These are phyloP conservation scores for Sarocladium strictum DNA, from an alignment of 2,329 filamentous ascomycete species.

Conservation along the genomic window DNA sequence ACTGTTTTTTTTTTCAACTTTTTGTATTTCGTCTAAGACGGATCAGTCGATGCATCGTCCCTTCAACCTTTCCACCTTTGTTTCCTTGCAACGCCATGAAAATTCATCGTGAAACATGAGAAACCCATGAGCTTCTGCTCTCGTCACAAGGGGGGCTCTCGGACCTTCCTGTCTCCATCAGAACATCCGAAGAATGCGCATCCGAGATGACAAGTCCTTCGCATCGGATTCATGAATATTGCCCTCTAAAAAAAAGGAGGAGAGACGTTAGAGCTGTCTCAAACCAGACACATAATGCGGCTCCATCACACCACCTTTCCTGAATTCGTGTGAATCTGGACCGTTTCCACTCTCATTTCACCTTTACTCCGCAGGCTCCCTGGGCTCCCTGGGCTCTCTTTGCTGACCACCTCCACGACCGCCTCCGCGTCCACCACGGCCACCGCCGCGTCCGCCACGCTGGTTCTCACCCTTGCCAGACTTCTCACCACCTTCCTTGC, in stretches of 20 bases:
- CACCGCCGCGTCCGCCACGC: constrained; percentile 34
- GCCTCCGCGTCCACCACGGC: constrained; percentile 46
- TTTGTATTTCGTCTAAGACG: constrained; percentile 10
- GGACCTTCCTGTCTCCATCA: background rate
- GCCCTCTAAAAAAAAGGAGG: background rate
- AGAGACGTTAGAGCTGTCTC: background rate
- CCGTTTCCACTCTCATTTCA: constrained; percentile 13
- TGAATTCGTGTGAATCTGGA: background rate
- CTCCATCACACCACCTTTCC: constrained; percentile 13
- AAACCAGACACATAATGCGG: background rate
- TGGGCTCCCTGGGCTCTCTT: constrained; percentile 40
- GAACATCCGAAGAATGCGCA: background rate
- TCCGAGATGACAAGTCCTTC: background rate
- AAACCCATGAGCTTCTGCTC: constrained; percentile 4
- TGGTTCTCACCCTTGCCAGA: constrained; percentile 29
- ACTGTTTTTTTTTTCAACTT: constrained; percentile 9
- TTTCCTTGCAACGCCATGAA: constrained; percentile 7
- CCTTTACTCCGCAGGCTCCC: constrained; percentile 32
- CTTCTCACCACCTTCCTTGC: constrained; percentile 40
- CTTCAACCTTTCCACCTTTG: background rate
- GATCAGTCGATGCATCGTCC: constrained; percentile 1
- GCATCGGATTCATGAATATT: background rate
- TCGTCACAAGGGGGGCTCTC: background rate
- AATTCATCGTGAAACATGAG: constrained; percentile 9
- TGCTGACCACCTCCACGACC: constrained; percentile 46